Evolutionary conservation across 2,329 filamentous ascomycete genomes (phyloP).

Genomic region (Tolypocladium inflatum): DNA sequence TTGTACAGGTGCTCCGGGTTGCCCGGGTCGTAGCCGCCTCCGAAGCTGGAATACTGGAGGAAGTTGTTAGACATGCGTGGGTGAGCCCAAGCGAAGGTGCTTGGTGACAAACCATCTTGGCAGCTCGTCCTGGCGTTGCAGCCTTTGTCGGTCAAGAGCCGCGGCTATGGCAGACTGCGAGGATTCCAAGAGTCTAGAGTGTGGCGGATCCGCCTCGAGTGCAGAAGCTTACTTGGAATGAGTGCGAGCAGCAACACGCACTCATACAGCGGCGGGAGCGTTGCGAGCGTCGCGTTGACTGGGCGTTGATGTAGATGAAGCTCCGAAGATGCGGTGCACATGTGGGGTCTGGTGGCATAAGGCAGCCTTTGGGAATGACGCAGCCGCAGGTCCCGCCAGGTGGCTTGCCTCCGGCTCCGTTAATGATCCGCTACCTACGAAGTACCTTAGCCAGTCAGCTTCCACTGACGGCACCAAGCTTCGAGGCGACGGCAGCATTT

Average conservation of each 20-base stretch:
- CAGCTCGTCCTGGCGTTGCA: background rate
- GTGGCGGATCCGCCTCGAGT: background rate
- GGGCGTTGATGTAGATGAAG: background rate
- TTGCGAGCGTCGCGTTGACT: background rate
- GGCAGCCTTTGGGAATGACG: background rate
- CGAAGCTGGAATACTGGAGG: constrained; percentile 24
- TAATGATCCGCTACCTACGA: background rate
- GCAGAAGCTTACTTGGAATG: background rate
- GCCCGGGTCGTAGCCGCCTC: constrained; percentile 34
- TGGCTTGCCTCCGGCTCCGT: background rate
- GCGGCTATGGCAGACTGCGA: background rate
- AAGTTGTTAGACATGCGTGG: constrained; percentile 6
- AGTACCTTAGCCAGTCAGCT: background rate
- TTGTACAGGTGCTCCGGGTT: constrained; percentile 40
- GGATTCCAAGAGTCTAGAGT: background rate
- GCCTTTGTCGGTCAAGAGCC: background rate
- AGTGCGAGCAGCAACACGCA: background rate
- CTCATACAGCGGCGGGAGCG: background rate
- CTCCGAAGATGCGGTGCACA: background rate
- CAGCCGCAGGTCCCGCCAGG: background rate
- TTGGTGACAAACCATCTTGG: background rate
- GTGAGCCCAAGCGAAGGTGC: background rate
- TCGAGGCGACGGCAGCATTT: background rate
- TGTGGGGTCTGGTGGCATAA: background rate
- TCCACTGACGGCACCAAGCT: background rate